Evolutionary conservation across 805 yeast species (phyloP).

Genomic region (Trichomonascus vanleenenianus): DNA sequence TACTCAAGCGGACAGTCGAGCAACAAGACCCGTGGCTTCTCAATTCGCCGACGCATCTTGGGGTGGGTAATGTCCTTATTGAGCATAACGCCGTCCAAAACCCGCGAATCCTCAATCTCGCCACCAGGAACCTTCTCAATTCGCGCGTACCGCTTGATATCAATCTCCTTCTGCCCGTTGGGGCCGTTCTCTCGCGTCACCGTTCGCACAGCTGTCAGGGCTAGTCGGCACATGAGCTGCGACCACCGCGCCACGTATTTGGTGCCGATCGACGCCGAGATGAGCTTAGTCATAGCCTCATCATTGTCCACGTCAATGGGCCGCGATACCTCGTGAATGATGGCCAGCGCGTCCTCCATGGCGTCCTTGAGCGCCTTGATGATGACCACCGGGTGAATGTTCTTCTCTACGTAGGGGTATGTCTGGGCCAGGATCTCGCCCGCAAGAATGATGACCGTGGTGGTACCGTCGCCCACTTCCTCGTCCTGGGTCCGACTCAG

Average conservation of each 20-base stretch:
- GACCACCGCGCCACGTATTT: conserved; percentile 91
- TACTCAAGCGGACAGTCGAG: conserved; percentile 96
- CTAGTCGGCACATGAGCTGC: conserved; percentile 78
- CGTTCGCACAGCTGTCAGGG: conserved; percentile 81
- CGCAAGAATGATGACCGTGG: conserved; percentile 92
- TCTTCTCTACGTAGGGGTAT: conserved; percentile 83
- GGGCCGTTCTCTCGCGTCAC: conserved; percentile 41
- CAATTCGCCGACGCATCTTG: conserved; percentile 84
- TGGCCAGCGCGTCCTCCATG: conserved; percentile 78
- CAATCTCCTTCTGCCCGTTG: conserved; percentile 64
- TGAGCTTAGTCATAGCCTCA: conserved; percentile 75
- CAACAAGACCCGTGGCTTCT: conserved; percentile 80
- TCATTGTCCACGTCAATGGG: conserved; percentile 83
- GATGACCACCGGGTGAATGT: conserved; percentile 94
- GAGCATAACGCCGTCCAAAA: conserved; percentile 83
- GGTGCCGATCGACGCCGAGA: conserved; percentile 90
- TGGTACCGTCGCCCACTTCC: conserved; percentile 98
- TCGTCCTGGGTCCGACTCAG: conserved; percentile 95
- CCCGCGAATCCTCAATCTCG: conserved; percentile 82
- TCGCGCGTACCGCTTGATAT: conserved; percentile 84
- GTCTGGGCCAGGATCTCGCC: conserved; percentile 96
- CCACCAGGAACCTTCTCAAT: conserved; percentile 98
- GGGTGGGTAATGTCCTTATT: conserved; percentile 99
- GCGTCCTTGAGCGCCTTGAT: conserved; percentile 93
- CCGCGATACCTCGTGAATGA: conserved; percentile 72